Percentiles rank a stretch among this genome's conserved stretches.
Evolutionary conservation across 2,329 filamentous ascomycete species (phyloP).

Genomic region (Xylaria sp.): DNA sequence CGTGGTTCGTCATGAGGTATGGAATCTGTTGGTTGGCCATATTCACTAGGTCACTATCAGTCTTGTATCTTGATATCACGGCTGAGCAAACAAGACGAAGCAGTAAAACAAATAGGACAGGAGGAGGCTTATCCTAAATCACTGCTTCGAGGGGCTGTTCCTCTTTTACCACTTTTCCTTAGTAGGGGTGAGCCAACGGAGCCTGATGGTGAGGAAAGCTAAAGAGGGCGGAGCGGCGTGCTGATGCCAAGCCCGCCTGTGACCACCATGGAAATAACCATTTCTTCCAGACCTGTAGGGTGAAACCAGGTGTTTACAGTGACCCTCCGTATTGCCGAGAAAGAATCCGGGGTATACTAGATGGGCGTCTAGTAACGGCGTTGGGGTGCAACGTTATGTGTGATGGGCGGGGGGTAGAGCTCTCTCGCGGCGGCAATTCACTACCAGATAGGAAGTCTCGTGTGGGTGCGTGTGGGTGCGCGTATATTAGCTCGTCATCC

Average conservation of each 20-base stretch:
- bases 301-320: conserved; percentile 25
- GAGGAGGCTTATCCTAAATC: background rate
- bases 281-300: conserved; percentile 36
- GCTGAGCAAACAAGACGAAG: background rate
- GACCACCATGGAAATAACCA: conserved; percentile 29
- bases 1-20: conserved; percentile 35
- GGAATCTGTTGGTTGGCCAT: conserved; percentile 34
- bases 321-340: conserved; percentile 27
- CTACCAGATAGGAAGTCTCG: background rate
- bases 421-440: conserved; percentile 29
- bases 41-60: background rate
- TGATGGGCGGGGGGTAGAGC: conserved; percentile 16
- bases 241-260: conserved; percentile 27
- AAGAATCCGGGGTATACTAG: conserved; percentile 21
- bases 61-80: background rate
- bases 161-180: conserved; percentile 12
- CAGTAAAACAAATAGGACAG: background rate
- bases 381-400: conserved; percentile 16
- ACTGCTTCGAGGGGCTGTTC: background rate
- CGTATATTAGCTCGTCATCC: background rate
- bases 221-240: conserved; percentile 24
- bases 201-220: conserved; percentile 4
- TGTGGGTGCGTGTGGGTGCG: background rate
- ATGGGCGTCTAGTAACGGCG: conserved; percentile 30
- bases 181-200: conserved; percentile 11